Evolutionary conservation across 1,139 yeast species (phyloP).

Genomic region (Yamadazyma aaseri): DNA sequence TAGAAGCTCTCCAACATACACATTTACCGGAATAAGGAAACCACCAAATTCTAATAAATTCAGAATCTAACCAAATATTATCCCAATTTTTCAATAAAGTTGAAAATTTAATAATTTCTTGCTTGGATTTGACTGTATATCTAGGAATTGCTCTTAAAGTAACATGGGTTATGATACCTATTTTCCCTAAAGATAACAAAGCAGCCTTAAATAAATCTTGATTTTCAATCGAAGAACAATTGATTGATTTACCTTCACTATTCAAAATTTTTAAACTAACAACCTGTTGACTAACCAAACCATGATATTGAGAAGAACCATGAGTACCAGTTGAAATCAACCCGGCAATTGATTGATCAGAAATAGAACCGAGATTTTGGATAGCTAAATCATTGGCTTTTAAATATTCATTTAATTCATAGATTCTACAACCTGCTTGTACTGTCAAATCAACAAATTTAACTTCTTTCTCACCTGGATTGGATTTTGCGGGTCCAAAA

Average conservation of each 20-base stretch:
- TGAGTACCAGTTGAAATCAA: conserved; percentile 95
- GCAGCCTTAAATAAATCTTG: conserved; percentile 83
- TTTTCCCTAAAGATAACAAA: conserved; percentile 80
- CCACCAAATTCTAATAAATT: conserved; percentile 95
- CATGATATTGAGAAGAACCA: conserved; percentile 92
- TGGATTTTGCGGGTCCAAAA: conserved; percentile 35
- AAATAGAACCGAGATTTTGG: conserved; percentile 90
- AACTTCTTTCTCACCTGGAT: conserved; percentile 38
- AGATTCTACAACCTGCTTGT: conserved; percentile 88
- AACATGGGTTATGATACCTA: conserved; percentile 87
- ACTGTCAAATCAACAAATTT: conserved; percentile 86
- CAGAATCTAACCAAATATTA: conserved; percentile 83
- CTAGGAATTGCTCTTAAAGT: conserved; percentile 83
- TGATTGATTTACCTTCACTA: conserved; percentile 68
- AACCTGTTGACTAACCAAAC: conserved; percentile 83
- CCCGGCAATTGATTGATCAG: conserved; percentile 93
- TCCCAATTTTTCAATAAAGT: conserved; percentile 69
- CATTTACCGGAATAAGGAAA: conserved; percentile 88
- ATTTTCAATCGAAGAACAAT: conserved; percentile 67
- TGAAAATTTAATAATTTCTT: conserved; percentile 78
- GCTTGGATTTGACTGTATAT: conserved; percentile 76
- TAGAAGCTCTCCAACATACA: conserved; percentile 86
- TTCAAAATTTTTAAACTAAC: conserved; percentile 73
- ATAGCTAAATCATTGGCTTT: conserved; percentile 68
- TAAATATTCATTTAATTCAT: conserved; percentile 68